phyloP scores from a whole-genome alignment of 2,329 filamentous ascomycete genomes.

The Helotiales sp. region DNA sequence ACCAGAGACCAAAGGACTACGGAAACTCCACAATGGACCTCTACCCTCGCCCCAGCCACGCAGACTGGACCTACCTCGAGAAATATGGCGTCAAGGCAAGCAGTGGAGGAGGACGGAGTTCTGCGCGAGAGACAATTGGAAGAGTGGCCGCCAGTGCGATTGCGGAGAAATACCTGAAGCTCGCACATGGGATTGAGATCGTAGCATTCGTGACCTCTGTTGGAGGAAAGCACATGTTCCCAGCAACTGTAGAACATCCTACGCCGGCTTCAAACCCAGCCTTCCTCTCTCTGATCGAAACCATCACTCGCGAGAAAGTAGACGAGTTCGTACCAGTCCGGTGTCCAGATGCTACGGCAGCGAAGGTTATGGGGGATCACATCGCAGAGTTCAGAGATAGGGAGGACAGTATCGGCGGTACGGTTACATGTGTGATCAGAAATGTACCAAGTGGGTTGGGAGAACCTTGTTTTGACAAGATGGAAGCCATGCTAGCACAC shows the following conservation, averaged over 20 bases:
- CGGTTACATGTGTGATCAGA: constrained; percentile 90
- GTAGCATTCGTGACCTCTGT: constrained; percentile 89
- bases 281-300: constrained; percentile 76
- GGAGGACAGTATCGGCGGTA: constrained; percentile 90
- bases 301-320: constrained; percentile 75
- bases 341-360: constrained; percentile 73
- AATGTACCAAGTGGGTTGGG: constrained; percentile 85
- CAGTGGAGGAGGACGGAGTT: constrained; percentile 86
- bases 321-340: constrained; percentile 86
- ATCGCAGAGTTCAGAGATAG: constrained; percentile 80
- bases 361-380: constrained; percentile 74
- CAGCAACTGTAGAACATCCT: constrained; percentile 70
- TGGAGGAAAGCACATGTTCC: constrained; percentile 78
- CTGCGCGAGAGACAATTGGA: constrained; percentile 93
- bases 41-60: constrained; percentile 90
- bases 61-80: constrained; percentile 95
- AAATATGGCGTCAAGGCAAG: constrained; percentile 96
- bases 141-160: constrained; percentile 91
- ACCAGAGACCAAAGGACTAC: constrained; percentile 92
- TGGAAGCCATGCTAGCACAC: constrained; percentile 88
- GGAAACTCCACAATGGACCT: constrained; percentile 86
- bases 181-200: constrained; percentile 86
- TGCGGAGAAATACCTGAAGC: constrained; percentile 86
- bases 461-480: constrained; percentile 94
- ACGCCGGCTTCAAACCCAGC: constrained; percentile 75